Percentiles rank a stretch among this genome's conserved stretches.
Conservation (phyloP, 148 eudicot species). For the Rhododendron ferrugineum region DNA sequence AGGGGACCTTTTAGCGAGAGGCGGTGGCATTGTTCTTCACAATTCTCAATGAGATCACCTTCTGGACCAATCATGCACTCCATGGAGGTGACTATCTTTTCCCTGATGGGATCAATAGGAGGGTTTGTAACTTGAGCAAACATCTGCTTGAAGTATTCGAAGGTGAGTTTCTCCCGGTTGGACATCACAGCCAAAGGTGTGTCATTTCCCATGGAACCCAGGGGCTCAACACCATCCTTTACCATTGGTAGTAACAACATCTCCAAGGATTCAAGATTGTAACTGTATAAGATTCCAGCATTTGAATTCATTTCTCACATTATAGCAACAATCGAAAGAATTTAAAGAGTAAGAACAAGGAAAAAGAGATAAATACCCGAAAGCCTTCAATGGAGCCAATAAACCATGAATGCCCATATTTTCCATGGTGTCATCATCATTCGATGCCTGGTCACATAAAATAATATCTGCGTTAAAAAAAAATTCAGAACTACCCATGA, state of each 20-base stretch:
- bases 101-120: conserved; percentile 97
- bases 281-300: conserved; percentile 38
- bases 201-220: conserved; percentile 99
- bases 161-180: conserved; percentile 80
- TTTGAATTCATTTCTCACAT: not conserved
- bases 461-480: not conserved
- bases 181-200: conserved; percentile 99
- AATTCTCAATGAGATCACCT: conserved; percentile 94
- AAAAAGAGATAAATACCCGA: conserved; percentile 50
- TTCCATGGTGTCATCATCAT: conserved; percentile 64
- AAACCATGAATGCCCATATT: conserved; percentile 86
- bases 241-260: conserved; percentile 98
- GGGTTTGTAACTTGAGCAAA: conserved; percentile 99
- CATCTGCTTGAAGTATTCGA: conserved; percentile 98
- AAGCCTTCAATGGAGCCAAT: conserved; percentile 86
- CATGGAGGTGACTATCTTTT: conserved; percentile 96
- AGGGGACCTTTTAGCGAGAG: conserved; percentile 93
- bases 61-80: conserved; percentile 99
- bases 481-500: conserved; percentile 11
- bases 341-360: not conserved
- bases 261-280: conserved; percentile 82
- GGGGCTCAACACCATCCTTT: conserved; percentile 89
- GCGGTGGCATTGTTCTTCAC: conserved; percentile 92
- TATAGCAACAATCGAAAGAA: not conserved
- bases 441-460: conserved; percentile 42